phyloP scores from a whole-genome alignment of 805 yeast species.

The Yamadazyma akitaensis region DNA sequence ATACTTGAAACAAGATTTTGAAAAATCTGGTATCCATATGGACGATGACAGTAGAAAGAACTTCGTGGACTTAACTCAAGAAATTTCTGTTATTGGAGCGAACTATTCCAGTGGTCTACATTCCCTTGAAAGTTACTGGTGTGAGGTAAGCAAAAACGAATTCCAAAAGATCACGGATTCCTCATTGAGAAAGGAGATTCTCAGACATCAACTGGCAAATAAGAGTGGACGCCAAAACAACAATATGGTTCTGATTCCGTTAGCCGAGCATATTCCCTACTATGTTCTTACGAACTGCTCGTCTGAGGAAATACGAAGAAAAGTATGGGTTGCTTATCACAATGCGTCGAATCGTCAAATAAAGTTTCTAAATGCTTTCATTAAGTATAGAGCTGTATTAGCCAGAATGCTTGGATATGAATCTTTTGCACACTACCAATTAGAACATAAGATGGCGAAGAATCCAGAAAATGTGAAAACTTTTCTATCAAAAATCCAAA shows the following conservation, averaged over 20 bases:
- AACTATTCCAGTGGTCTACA: conserved; percentile 57
- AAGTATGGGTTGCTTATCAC: conserved; percentile 74
- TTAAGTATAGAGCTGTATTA: conserved; percentile 63
- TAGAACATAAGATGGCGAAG: conserved; percentile 88
- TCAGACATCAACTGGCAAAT: conserved; percentile 23
- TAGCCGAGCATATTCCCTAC: conserved; percentile 61
- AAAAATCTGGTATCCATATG: conserved; percentile 86
- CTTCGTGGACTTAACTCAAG: conserved; percentile 76
- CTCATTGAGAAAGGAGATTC: conserved; percentile 24
- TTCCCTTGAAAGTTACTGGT: conserved; percentile 32
- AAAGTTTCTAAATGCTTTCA: conserved; percentile 50
- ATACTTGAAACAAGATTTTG: conserved; percentile 77
- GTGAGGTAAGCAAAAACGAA: conserved; percentile 30
- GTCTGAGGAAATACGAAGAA: conserved; percentile 54
- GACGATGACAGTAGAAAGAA: conserved; percentile 57
- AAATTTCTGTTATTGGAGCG: conserved; percentile 79
- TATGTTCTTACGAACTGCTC: conserved; percentile 58
- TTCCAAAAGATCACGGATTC: conserved; percentile 24
- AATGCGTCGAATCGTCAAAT: conserved; percentile 64
- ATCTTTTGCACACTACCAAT: conserved; percentile 74
- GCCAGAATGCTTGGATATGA: conserved; percentile 70
- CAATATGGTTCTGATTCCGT: conserved; percentile 25
- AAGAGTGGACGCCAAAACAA: conserved; percentile 1
- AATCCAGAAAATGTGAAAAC: conserved; percentile 70
- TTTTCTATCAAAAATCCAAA: conserved; percentile 61